Evolutionary conservation across 2,329 filamentous ascomycete species (phyloP).

Genomic region (Talaromyces sp.): DNA sequence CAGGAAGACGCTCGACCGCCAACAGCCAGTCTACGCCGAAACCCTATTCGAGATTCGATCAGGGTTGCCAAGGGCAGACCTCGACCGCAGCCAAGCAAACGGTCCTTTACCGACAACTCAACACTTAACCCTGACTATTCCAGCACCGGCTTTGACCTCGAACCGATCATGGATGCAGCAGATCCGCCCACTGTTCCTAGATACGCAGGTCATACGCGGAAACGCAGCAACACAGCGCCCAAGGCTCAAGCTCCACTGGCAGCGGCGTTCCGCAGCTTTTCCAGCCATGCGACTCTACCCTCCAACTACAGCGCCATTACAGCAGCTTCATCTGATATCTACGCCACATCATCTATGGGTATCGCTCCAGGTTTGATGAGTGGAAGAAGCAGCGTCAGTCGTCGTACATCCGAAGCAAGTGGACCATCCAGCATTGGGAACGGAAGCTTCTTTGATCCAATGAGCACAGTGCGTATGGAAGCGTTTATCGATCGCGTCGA

Average conservation of each 20-base stretch:
- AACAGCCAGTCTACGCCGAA: constrained; percentile 51
- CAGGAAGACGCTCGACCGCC: constrained; percentile 41
- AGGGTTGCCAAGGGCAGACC: constrained; percentile 75
- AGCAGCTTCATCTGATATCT: constrained; percentile 59
- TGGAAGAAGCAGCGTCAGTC: constrained; percentile 32
- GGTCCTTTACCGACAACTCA: constrained; percentile 35
- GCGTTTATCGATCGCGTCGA: constrained; percentile 71
- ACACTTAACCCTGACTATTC: constrained; percentile 36
- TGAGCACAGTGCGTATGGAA: constrained; percentile 93
- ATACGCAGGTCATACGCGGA: constrained; percentile 66
- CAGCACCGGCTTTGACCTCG: constrained; percentile 27
- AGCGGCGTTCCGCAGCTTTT: constrained; percentile 75
- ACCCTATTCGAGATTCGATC: constrained; percentile 81
- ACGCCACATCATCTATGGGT: constrained; percentile 33
- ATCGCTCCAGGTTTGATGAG: constrained; percentile 39
- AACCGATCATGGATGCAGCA: constrained; percentile 43
- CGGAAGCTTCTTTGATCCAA: constrained; percentile 74
- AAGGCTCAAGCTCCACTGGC: constrained; percentile 63
- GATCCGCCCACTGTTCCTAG: constrained; percentile 54
- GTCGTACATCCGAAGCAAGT: constrained; percentile 52
- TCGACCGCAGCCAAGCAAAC: constrained; percentile 42
- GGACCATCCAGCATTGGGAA: constrained; percentile 46
- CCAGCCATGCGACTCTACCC: constrained; percentile 43
- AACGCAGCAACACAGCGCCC: constrained; percentile 84
- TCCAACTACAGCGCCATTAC: constrained; percentile 55